Percentiles rank a stretch among this genome's conserved stretches.
Conservation (phyloP, 768 basidiomycete species). For the Pleurotus pulmonarius region DNA sequence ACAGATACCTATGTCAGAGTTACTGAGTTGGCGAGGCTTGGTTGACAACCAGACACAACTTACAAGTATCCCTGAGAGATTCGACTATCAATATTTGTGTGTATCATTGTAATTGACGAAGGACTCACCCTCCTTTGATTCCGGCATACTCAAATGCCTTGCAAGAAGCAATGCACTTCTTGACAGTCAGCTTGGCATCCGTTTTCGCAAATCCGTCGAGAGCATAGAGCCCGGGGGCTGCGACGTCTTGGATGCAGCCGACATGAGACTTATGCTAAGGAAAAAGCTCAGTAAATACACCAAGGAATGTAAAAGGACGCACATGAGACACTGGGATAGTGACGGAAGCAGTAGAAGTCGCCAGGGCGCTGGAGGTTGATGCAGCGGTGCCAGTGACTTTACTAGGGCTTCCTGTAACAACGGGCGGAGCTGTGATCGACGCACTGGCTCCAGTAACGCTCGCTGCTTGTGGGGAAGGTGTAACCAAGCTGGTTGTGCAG, state of each 20-base stretch:
- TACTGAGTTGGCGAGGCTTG: neutral
- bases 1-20: neutral
- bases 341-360: neutral
- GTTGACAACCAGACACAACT: neutral
- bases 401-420: neutral
- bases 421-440: neutral
- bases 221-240: neutral
- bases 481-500: neutral
- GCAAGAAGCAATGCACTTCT: neutral
- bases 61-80: neutral
- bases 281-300: neutral
- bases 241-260: constrained; percentile 3
- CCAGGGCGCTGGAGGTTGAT: neutral
- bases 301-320: neutral
- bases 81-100: neutral
- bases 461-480: neutral
- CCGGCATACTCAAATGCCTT: constrained; percentile 1
- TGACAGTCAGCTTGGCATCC: neutral
- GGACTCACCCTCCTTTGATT: constrained; percentile 2
- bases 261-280: constrained; percentile 1
- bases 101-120: neutral
- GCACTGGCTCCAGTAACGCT: neutral
- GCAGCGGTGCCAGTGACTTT: neutral
- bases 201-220: neutral
- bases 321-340: neutral